Conservation (phyloP, 2,329 filamentous ascomycete species). For the Stagonosporopsis chrysanthemi region DNA sequence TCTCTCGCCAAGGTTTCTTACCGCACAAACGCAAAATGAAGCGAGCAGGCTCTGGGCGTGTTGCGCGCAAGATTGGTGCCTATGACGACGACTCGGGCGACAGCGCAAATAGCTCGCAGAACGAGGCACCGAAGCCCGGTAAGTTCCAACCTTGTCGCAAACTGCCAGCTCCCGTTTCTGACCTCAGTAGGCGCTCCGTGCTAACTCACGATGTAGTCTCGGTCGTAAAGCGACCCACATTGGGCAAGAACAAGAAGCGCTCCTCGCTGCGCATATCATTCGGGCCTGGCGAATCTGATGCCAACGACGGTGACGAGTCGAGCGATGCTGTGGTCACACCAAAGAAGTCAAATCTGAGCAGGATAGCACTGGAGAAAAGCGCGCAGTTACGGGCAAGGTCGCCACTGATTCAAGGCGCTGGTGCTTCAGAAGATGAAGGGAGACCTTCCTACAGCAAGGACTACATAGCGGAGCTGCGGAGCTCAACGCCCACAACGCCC, state of each 20-base stretch:
- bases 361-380: slow-evolving; percentile 72
- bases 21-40: slow-evolving; percentile 56
- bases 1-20: neutral
- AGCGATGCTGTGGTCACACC: slow-evolving; percentile 63
- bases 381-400: slow-evolving; percentile 65
- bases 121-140: slow-evolving; percentile 52
- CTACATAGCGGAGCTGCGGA: slow-evolving; percentile 83
- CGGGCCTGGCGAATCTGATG: slow-evolving; percentile 65
- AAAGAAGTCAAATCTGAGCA: slow-evolving; percentile 68
- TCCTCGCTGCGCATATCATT: slow-evolving; percentile 80
- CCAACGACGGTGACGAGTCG: slow-evolving; percentile 60
- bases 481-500: slow-evolving; percentile 83
- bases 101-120: slow-evolving; percentile 40
- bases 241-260: slow-evolving; percentile 70
- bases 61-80: slow-evolving; percentile 78
- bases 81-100: slow-evolving; percentile 64
- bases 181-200: slow-evolving; percentile 49
- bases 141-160: slow-evolving; percentile 36
- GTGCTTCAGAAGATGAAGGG: slow-evolving; percentile 66
- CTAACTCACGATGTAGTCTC: slow-evolving; percentile 57
- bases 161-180: slow-evolving; percentile 37
- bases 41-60: slow-evolving; percentile 65
- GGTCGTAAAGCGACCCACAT: slow-evolving; percentile 61
- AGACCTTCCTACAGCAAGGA: slow-evolving; percentile 85
- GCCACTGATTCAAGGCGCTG: slow-evolving; percentile 56